These are phyloP conservation scores for Aspergillus japonicus DNA, from an alignment of 2,329 filamentous ascomycete genomes.

Conservation along the genomic window DNA sequence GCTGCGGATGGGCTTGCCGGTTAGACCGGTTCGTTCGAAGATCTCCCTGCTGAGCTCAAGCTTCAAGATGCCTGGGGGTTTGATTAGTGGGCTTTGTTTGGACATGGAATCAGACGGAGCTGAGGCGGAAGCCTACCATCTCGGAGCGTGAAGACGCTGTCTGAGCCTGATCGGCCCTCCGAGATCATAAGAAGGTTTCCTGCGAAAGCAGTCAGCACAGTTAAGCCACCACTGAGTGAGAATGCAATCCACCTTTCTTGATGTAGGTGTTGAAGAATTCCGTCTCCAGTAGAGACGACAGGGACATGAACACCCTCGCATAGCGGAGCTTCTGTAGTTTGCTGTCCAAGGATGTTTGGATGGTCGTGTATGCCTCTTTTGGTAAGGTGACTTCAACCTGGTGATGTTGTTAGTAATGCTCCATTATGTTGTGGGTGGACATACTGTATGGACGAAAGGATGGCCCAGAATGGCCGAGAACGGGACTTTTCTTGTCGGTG, in stretches of 20 bases:
- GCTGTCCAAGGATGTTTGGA: slow-evolving; percentile 54
- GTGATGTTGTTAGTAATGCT: slow-evolving; percentile 1
- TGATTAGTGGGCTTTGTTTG: slow-evolving; percentile 5
- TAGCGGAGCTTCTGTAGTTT: slow-evolving; percentile 52
- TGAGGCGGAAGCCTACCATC: slow-evolving; percentile 55
- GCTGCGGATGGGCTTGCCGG: slow-evolving; percentile 64
- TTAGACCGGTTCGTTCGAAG: slow-evolving; percentile 79
- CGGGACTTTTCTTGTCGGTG: slow-evolving; percentile 70
- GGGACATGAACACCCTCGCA: slow-evolving; percentile 68
- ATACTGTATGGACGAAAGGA: slow-evolving; percentile 63
- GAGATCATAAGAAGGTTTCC: slow-evolving; percentile 83
- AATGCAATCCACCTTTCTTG: slow-evolving; percentile 61
- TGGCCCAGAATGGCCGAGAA: slow-evolving; percentile 68
- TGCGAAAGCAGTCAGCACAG: slow-evolving; percentile 33
- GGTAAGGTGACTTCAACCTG: slow-evolving; percentile 69
- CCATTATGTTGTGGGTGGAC: not conserved
- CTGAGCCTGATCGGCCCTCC: slow-evolving; percentile 66
- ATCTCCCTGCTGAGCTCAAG: slow-evolving; percentile 77
- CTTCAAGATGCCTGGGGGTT: slow-evolving; percentile 60
- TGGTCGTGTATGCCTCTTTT: slow-evolving; percentile 56
- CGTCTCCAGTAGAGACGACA: slow-evolving; percentile 68
- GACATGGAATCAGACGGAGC: not conserved
- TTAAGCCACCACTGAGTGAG: not conserved
- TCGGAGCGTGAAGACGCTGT: slow-evolving; percentile 69
- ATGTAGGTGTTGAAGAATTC: slow-evolving; percentile 83